phyloP scores from a whole-genome alignment of 306 rosid genomes.

The Echinosophora koreensis region DNA sequence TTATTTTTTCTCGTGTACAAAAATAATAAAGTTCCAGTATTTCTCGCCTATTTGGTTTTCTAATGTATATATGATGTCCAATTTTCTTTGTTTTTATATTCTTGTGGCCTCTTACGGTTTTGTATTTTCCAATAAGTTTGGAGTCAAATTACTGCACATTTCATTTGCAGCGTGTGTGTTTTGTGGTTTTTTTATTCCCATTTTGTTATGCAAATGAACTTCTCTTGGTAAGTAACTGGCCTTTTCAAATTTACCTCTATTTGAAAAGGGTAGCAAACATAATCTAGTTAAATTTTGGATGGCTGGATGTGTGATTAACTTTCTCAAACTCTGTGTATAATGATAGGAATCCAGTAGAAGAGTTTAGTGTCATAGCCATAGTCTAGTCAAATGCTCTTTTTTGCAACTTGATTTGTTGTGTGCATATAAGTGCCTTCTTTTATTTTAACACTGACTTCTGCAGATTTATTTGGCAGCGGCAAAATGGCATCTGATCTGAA shows the following conservation, averaged over 20 bases:
- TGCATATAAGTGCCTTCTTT: slow-evolving; percentile 32
- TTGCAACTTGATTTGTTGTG: slow-evolving; percentile 38
- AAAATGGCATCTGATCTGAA: slow-evolving; percentile 80
- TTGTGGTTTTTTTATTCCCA: no score
- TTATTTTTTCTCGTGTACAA: slow-evolving; percentile 17
- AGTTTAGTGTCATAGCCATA: not conserved
- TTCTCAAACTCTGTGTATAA: not conserved
- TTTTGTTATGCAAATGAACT: slow-evolving; percentile 8
- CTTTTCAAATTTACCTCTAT: slow-evolving; percentile 20
- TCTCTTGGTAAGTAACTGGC: not conserved
- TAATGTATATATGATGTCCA: not conserved
- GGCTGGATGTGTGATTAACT: slow-evolving; percentile 16
- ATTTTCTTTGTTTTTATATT: slow-evolving; percentile 27
- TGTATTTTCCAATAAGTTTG: not conserved
- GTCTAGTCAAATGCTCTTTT: slow-evolving; percentile 20
- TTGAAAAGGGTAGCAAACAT: not conserved
- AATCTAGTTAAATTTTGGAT: slow-evolving; percentile 21
- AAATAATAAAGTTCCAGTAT: slow-evolving; percentile 32
- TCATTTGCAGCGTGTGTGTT: not conserved
- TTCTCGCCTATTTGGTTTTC: slow-evolving; percentile 36
- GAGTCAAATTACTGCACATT: slow-evolving; percentile 38
- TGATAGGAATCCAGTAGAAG: slow-evolving; percentile 1
- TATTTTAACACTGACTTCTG: slow-evolving; percentile 44
- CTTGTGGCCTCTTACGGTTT: slow-evolving; percentile 32
- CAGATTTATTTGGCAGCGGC: slow-evolving; percentile 48